These are phyloP conservation scores for Fusarium nurragi DNA, from an alignment of 2,329 filamentous ascomycete species.

Conservation along the genomic window DNA sequence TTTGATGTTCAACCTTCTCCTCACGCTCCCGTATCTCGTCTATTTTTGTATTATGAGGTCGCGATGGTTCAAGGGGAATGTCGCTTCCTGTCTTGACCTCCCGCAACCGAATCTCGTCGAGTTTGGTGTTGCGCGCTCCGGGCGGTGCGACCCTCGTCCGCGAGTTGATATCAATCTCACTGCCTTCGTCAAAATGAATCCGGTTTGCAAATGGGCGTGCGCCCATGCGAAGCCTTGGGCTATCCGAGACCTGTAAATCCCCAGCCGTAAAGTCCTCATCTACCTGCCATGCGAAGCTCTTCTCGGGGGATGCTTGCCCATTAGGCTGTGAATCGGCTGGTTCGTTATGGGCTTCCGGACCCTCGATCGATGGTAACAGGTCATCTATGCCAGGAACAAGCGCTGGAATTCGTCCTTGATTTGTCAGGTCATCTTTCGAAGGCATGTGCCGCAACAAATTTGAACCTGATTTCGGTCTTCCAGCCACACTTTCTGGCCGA, in stretches of 20 bases:
- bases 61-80: constrained; percentile 32
- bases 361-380: constrained; percentile 49
- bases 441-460: constrained; percentile 33
- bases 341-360: constrained; percentile 8
- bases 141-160: constrained; percentile 43
- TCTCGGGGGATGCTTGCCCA: constrained; percentile 55
- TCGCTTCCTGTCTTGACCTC: constrained; percentile 52
- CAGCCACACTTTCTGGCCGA: constrained; percentile 13
- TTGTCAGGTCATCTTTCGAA: constrained; percentile 41
- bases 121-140: constrained; percentile 52
- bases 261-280: constrained; percentile 67
- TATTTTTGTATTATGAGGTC: constrained; percentile 45
- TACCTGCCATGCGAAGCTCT: constrained; percentile 64
- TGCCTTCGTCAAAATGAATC: constrained; percentile 46
- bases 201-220: constrained; percentile 51
- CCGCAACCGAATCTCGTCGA: constrained; percentile 57
- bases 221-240: constrained; percentile 59
- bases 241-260: constrained; percentile 65
- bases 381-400: constrained; percentile 53
- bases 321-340: constrained; percentile 1
- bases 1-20: constrained; percentile 45
- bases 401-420: constrained; percentile 49
- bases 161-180: constrained; percentile 45
- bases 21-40: constrained; percentile 52
- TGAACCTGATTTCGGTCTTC: constrained; percentile 11